A percentile compares a stretch with the other conserved stretches of the same genome.
These are phyloP conservation scores for Rhipidocladum racemiflorum DNA, from an alignment of 176 grass and related monocot genomes.

Conservation along the genomic window DNA sequence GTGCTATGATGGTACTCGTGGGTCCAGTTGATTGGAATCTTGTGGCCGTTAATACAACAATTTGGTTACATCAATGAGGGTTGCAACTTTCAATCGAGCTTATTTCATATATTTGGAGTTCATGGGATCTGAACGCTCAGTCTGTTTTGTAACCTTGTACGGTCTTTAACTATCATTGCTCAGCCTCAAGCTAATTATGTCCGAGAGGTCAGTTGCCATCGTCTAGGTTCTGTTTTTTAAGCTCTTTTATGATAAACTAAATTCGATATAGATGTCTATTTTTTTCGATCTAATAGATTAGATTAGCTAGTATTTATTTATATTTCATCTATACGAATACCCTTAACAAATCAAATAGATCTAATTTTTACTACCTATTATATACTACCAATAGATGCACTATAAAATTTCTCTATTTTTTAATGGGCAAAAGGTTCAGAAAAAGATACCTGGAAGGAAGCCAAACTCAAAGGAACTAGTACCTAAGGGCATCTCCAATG, in stretches of 20 bases:
- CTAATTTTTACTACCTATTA: too few relatives aligned
- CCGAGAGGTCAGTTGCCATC: neutral
- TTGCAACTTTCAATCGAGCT: neutral
- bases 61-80: neutral
- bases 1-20: slow-evolving; percentile 1
- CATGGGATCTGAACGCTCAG: neutral
- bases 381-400: too few relatives aligned
- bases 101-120: neutral
- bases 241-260: too few relatives aligned
- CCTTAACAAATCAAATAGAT: too few relatives aligned
- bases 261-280: too few relatives aligned
- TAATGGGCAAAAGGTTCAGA: neutral
- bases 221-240: neutral
- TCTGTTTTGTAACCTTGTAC: neutral
- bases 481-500: too few relatives aligned
- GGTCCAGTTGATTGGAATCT: neutral
- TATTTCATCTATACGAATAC: too few relatives aligned
- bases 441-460: neutral
- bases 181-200: neutral
- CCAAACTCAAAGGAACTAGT: neutral
- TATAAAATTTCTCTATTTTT: too few relatives aligned
- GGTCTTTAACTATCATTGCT: neutral
- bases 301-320: too few relatives aligned
- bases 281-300: too few relatives aligned
- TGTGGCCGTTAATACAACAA: neutral